A percentile compares a stretch with the other conserved stretches of the same genome.
These are phyloP conservation scores for Monosporozyma solicola DNA, from an alignment of 805 yeast genomes.

Conservation along the genomic window DNA sequence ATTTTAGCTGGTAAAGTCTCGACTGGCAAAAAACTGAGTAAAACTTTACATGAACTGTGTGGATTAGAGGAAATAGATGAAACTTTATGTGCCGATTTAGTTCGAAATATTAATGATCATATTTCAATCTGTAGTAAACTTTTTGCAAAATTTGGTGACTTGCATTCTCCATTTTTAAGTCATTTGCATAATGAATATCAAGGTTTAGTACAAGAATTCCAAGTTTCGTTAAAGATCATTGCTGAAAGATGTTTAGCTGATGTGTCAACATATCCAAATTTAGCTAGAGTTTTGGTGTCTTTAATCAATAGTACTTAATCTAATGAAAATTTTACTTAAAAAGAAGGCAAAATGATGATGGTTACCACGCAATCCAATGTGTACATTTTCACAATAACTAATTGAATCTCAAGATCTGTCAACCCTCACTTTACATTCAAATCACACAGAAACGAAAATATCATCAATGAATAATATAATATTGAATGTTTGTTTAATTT, in stretches of 20 bases:
- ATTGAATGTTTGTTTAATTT: not conserved
- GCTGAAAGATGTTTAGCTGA: constrained; percentile 19
- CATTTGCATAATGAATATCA: constrained; percentile 26
- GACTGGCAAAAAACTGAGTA: constrained; percentile 17
- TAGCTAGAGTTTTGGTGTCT: constrained; percentile 9
- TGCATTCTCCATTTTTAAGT: constrained; percentile 22
- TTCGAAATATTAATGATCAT: constrained; percentile 8
- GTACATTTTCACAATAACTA: too few species aligned
- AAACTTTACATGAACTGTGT: constrained; percentile 20
- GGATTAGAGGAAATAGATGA: constrained; percentile 19
- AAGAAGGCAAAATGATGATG: too few species aligned
- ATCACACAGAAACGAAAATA: not conserved
- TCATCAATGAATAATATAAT: not conserved
- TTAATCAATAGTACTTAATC: not conserved
- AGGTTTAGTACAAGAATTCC: constrained; percentile 24
- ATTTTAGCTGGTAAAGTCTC: constrained; percentile 11
- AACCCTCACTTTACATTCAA: too few species aligned
- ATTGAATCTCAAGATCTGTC: too few species aligned
- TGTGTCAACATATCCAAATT: constrained; percentile 6
- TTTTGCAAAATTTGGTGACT: constrained; percentile 8
- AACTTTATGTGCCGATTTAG: constrained; percentile 11
- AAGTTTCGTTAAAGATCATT: constrained; percentile 21
- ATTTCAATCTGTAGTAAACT: constrained; percentile 8
- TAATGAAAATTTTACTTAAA: too few species aligned
- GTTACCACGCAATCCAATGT: too few species aligned